These are phyloP conservation scores for Lumnitzera racemosa DNA, from an alignment of 345 rosid species.

Conservation along the genomic window DNA sequence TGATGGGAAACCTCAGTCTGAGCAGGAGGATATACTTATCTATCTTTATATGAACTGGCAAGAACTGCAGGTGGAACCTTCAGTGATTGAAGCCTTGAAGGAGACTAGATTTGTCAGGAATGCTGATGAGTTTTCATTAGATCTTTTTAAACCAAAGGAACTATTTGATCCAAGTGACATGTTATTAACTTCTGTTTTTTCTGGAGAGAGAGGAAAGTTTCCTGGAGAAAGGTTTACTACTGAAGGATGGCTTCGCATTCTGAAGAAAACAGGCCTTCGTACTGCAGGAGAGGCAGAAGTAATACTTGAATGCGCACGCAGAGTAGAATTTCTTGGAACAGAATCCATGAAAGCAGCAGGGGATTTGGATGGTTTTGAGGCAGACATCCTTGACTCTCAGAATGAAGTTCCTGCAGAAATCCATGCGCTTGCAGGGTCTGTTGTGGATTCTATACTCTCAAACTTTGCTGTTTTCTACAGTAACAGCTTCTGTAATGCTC, in stretches of 20 bases:
- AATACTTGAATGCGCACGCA: slow-evolving; percentile 82
- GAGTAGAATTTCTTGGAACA: slow-evolving; percentile 63
- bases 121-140: slow-evolving; percentile 68
- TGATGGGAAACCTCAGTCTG: slow-evolving; percentile 58
- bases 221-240: slow-evolving; percentile 90
- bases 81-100: slow-evolving; percentile 64
- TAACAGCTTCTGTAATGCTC: slow-evolving; percentile 63
- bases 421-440: slow-evolving; percentile 76
- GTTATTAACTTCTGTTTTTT: slow-evolving; percentile 70
- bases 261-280: slow-evolving; percentile 72
- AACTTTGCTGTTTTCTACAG: slow-evolving; percentile 81
- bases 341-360: slow-evolving; percentile 40
- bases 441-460: slow-evolving; percentile 67
- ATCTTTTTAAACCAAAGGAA: slow-evolving; percentile 63
- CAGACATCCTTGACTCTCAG: slow-evolving; percentile 27
- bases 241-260: slow-evolving; percentile 80
- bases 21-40: slow-evolving; percentile 68
- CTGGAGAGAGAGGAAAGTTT: slow-evolving; percentile 73
- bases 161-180: slow-evolving; percentile 86
- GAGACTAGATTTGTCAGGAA: slow-evolving; percentile 72
- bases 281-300: slow-evolving; percentile 68
- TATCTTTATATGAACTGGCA: slow-evolving; percentile 67
- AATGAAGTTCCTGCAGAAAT: slow-evolving; percentile 63
- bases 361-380: slow-evolving; percentile 52
- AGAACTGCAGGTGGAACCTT: slow-evolving; percentile 61